Evolutionary conservation across 768 basidiomycete genomes (phyloP), one percentile per base, ranked within the genome.

Genomic region (Russula brevipes): DNA sequence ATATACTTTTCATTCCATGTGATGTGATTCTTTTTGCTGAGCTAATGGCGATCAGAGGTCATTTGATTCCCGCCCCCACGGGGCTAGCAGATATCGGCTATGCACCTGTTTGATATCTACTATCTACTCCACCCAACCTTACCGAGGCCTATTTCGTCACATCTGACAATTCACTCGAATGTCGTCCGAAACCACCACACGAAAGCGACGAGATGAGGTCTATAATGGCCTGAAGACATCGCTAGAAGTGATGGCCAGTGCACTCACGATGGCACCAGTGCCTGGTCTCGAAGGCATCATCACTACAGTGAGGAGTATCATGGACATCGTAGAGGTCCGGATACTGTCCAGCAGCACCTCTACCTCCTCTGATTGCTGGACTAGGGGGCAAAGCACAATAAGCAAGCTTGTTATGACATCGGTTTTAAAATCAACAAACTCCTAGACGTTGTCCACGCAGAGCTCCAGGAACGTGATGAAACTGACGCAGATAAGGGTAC

Each of bases 321-420:
- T 59, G 53, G 63, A 64, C 5, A 59, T 30, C 7, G 53, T 64
- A 1, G 63, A 64, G 57, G 63, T 59, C 11, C 24, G 38, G 51
- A 7, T 39, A 2, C 16, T 36, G 17, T 54, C 39, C 30, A 14
- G 2, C 38, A 33, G 7, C 17, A 9, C 24, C 31, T 9, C 38
- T 38, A 50, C 8, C 12, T 49, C 39, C 31, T 36, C 41, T 59
- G 41, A 59, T 50, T 9, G 19, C 6, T 49, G 33, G 11, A 17
- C 10, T 24, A 66, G 65, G 53, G 56, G 12, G 52, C 61, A 31
- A 66, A 66, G 38, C 65, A 66, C 41, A 66, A 66, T 35, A 66
- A 66, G 14, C 61, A 66, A 57, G 61, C 55, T 33, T 66, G 65
- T 41, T 66, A 66, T 19, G 53, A 58, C 12, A 35, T 66, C 38